Conservation (phyloP, 1,284 basidiomycete species). For the Sanghuangporus sanghuang region DNA sequence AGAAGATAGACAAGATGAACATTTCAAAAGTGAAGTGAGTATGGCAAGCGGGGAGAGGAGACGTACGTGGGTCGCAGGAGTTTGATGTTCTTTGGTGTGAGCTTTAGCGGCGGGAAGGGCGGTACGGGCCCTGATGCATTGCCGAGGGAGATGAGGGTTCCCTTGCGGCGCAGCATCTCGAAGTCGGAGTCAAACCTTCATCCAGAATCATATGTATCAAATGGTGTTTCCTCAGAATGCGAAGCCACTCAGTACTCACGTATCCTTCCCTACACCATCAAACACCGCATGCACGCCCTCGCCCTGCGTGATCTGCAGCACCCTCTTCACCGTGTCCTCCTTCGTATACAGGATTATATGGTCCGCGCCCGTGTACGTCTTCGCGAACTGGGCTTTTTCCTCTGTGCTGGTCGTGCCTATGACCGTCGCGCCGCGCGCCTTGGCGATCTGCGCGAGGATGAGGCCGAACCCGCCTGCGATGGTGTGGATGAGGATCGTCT, state of each 20-base stretch:
- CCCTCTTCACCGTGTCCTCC: constrained; percentile 66
- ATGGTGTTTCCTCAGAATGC: neutral
- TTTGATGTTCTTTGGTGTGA: constrained; percentile 81
- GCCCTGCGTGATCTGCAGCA: constrained; percentile 77
- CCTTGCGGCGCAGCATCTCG: constrained; percentile 74
- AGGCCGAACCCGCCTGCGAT: constrained; percentile 77
- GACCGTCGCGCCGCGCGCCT: constrained; percentile 76
- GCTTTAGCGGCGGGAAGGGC: constrained; percentile 70
- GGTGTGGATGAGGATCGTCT: constrained; percentile 79
- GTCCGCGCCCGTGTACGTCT: constrained; percentile 68
- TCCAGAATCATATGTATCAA: neutral
- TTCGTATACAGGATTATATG: constrained; percentile 81
- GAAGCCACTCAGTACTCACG: constrained; percentile 42
- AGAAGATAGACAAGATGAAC: neutral
- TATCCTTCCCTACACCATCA: constrained; percentile 94
- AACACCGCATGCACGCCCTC: constrained; percentile 85
- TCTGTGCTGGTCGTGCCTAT: constrained; percentile 91
- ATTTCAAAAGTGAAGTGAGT: neutral
- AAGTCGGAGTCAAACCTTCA: constrained; percentile 79
- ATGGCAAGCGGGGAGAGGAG: neutral
- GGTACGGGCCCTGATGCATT: constrained; percentile 84
- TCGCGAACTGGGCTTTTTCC: constrained; percentile 84
- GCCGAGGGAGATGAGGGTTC: constrained; percentile 84
- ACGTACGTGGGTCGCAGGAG: constrained; percentile 71
- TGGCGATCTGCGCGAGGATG: constrained; percentile 57